Conservation (phyloP, 2,329 filamentous ascomycete species). For the Penicillium brevicompactum region DNA sequence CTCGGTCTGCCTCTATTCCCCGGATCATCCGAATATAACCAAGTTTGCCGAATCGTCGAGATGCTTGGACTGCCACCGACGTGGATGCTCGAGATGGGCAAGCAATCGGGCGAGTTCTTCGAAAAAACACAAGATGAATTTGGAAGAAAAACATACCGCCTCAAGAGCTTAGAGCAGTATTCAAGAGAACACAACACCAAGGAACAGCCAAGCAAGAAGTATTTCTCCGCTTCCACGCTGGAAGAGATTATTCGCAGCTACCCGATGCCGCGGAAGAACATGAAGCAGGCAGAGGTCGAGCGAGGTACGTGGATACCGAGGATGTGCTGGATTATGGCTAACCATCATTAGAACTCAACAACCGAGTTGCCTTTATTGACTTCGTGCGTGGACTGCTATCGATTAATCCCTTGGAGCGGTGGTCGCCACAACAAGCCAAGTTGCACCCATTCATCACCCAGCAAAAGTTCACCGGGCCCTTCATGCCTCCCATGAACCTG, state of each 20-base stretch:
- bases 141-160: conserved; percentile 81
- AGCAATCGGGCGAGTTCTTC: conserved; percentile 96
- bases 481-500: conserved; percentile 95
- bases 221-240: conserved; percentile 90
- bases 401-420: conserved; percentile 93
- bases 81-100: conserved; percentile 99
- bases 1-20: conserved; percentile 92
- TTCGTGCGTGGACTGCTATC: conserved; percentile 92
- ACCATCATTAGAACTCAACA: conserved; percentile 82
- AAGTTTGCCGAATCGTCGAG: conserved; percentile 94
- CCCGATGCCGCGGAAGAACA: conserved; percentile 97
- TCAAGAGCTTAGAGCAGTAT: conserved; percentile 98
- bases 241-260: conserved; percentile 98
- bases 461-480: conserved; percentile 93
- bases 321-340: background rate
- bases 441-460: conserved; percentile 98
- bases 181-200: conserved; percentile 93
- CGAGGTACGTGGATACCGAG: conserved; percentile 65
- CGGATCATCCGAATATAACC: conserved; percentile 97
- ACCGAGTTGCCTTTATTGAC: conserved; percentile 95
- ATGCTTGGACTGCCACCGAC: conserved; percentile 96
- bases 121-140: conserved; percentile 92
- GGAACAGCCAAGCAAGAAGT: conserved; percentile 99
- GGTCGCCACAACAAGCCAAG: conserved; percentile 97
- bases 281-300: conserved; percentile 96